Evolutionary conservation across 2,329 filamentous ascomycete species (phyloP), one percentile per base, ranked within the genome.

Genomic region (Aspergillus chevalieri): DNA sequence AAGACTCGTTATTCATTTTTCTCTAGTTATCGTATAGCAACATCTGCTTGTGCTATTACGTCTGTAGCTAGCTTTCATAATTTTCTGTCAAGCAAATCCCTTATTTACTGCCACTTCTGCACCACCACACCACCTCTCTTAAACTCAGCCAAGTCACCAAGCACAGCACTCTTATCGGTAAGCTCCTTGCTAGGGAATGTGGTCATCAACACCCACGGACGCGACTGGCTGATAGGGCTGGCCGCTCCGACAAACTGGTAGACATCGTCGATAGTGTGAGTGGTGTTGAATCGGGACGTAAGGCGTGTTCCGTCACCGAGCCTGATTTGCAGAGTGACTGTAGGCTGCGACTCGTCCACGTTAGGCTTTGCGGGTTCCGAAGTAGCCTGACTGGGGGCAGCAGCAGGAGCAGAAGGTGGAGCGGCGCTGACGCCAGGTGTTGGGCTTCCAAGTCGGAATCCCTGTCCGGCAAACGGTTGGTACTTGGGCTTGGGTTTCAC

Each of bases 121-220:
- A 78, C 73, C 34, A 78, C 69, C 19, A 76, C 74, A 24, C 75
- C 75, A 46, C 75, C 75, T 21, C 75, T 66, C 60, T 76, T 77
- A 58, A 77, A 76, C 41, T 77, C 75, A 4, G 73, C 57, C 44
- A 78, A 58, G 15, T 77, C 75, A 2, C 71, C 74, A 22, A 78
- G 63, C 7, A 64, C 63, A 21, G 65, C 63, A 4, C 65, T 60
- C 65, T 79, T 78, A 57, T 85, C 81, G 14, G 66, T 76, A 36
- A 85, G 67, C 60, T 85, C 81, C 56, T 79, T 83, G 50, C 74
- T 82, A 0, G 82, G 82, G 63, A 85, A 85, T 0, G 82, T 85
- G 4, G 82, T 85, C 78, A 84, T 83, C 51, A 85, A 67, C 3
- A 78, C 79, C 68, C 79, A 85, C 3, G 72, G 57, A 30, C 82